Conservation (phyloP, 73 alveolate genomes). For the Tetrahymena thermophila region DNA sequence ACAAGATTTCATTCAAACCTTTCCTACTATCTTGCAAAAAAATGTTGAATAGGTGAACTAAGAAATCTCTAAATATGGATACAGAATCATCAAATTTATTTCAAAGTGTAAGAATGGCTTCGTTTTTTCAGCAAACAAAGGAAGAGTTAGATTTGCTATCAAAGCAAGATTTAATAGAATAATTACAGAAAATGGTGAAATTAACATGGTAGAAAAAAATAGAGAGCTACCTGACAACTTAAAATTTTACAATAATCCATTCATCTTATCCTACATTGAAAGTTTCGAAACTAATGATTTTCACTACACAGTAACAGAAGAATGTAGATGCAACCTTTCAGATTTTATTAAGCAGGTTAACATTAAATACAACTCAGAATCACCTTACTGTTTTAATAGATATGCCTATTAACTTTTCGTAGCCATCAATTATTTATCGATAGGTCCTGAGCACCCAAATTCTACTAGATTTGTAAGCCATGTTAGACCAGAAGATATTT, state of each 20-base stretch:
- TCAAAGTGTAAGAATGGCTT: neutral
- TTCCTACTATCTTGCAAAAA: neutral
- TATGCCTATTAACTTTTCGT: neutral
- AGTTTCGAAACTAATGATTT: neutral
- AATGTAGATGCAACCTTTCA: neutral
- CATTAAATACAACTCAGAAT: neutral
- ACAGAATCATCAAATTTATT: neutral
- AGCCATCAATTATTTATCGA: neutral
- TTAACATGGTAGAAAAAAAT: neutral
- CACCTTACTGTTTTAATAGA: neutral
- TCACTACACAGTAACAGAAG: neutral
- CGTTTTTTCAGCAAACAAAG: neutral
- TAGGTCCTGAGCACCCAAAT: neutral
- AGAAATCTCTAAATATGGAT: neutral
- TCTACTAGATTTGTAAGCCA: neutral
- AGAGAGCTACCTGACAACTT: neutral
- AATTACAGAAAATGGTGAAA: neutral
- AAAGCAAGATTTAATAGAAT: neutral
- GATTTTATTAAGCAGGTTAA: neutral
- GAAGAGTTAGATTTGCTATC: neutral
- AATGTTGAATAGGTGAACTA: neutral
- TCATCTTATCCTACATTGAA: neutral
- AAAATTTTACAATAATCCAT: neutral
- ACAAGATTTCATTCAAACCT: neutral
- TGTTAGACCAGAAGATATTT: neutral